Percentiles rank a stretch among this genome's conserved stretches.
Evolutionary conservation across 805 yeast species (phyloP).

Genomic region (Metschnikowia kunwiensis): DNA sequence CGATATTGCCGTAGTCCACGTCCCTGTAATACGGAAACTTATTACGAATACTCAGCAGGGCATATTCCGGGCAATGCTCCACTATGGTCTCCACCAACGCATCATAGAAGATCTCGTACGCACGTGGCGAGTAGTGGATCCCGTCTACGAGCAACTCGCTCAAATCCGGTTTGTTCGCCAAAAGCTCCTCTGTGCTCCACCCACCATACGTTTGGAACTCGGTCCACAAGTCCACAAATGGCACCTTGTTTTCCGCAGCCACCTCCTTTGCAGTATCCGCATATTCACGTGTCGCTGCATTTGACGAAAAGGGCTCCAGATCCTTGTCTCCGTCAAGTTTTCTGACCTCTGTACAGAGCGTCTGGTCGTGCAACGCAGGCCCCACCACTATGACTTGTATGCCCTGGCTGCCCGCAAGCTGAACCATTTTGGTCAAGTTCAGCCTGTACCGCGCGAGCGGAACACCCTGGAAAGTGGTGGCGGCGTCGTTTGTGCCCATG

Average conservation of each 20-base stretch:
- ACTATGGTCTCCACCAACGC: constrained; percentile 40
- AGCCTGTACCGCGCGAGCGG: constrained; percentile 45
- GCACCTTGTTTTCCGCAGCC: constrained; percentile 46
- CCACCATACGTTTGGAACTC: constrained; percentile 36
- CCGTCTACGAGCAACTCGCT: constrained; percentile 43
- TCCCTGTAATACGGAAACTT: constrained; percentile 44
- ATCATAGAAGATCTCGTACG: constrained; percentile 50
- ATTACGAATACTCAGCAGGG: constrained; percentile 38
- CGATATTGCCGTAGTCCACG: constrained; percentile 14
- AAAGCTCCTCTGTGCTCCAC: constrained; percentile 36
- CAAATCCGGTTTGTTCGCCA: constrained; percentile 21
- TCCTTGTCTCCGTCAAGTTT: constrained; percentile 16
- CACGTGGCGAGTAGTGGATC: constrained; percentile 55
- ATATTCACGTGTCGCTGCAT: constrained; percentile 46
- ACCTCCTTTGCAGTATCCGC: constrained; percentile 47
- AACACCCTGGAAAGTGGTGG: constrained; percentile 40
- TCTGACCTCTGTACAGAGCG: neutral
- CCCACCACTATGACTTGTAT: constrained; percentile 59
- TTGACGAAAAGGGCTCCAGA: constrained; percentile 28
- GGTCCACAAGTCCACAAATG: constrained; percentile 55
- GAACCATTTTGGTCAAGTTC: constrained; percentile 47
- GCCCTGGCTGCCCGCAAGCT: constrained; percentile 35
- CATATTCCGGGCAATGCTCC: constrained; percentile 45
- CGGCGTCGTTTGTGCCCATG: constrained; percentile 77
- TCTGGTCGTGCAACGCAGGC: constrained; percentile 55